Percentiles rank a stretch among this genome's conserved stretches.
Evolutionary conservation across 441 rosid species (phyloP).

Genomic region (Mallotus japonicus): DNA sequence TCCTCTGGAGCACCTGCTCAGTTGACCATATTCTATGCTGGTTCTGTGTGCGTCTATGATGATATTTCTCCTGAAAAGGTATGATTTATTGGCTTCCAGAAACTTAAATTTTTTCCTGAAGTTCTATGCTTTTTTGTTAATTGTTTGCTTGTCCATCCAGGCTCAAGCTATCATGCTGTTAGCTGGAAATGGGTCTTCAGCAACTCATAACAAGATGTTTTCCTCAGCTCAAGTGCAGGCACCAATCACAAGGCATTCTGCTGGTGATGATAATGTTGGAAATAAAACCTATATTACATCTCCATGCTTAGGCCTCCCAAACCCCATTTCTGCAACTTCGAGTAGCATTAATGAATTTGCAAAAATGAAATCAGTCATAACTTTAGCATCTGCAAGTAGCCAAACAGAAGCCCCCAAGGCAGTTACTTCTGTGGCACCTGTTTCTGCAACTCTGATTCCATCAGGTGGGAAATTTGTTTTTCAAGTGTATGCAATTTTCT

Average conservation of each 20-base stretch:
- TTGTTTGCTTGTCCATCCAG: constrained; percentile 31
- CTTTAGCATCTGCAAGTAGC: constrained; percentile 32
- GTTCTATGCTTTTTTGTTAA: neutral
- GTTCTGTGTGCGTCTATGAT: constrained; percentile 60
- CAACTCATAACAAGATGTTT: constrained; percentile 20
- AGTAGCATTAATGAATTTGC: constrained; percentile 31
- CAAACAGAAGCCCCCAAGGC: constrained; percentile 33
- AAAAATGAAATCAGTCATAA: constrained; percentile 26
- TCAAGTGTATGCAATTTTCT: constrained; percentile 28
- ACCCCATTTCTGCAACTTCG: constrained; percentile 47
- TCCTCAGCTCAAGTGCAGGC: constrained; percentile 32
- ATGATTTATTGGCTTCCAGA: neutral
- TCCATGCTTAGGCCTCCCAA: constrained; percentile 35
- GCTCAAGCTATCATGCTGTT: constrained; percentile 76
- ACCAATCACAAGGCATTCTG: constrained; percentile 24
- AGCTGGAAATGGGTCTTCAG: constrained; percentile 51
- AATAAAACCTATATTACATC: constrained; percentile 26
- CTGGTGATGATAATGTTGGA: constrained; percentile 27
- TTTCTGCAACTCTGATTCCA: constrained; percentile 18
- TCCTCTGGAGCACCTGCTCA: constrained; percentile 31
- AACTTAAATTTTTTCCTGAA: neutral
- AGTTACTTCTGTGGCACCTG: constrained; percentile 9
- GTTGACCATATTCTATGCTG: constrained; percentile 69
- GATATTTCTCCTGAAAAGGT: constrained; percentile 72
- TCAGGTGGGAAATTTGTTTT: constrained; percentile 28